These are phyloP conservation scores for Ophiostoma triangulosporum DNA, from an alignment of 2,329 filamentous ascomycete species.

Conservation along the genomic window DNA sequence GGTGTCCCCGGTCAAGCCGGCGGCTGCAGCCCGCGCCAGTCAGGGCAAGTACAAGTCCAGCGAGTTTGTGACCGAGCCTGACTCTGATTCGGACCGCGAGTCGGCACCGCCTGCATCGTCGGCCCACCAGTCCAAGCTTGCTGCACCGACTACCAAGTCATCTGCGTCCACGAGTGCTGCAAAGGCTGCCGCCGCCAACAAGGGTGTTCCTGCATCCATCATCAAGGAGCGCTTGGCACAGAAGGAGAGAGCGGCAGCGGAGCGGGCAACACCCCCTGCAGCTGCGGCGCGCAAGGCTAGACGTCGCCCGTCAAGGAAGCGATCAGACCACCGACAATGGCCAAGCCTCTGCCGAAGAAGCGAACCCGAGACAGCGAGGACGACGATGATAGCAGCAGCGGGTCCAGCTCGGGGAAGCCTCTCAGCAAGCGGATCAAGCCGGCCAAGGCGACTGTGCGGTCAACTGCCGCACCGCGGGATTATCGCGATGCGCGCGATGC, in stretches of 20 bases:
- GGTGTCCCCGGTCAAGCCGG: constrained; percentile 27
- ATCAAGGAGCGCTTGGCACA: constrained; percentile 10
- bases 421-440: constrained; percentile 44
- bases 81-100: constrained; percentile 34
- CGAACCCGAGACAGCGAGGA: constrained; percentile 38
- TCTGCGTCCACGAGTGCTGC: background rate
- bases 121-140: constrained; percentile 13
- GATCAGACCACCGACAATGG: background rate
- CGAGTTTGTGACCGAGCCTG: constrained; percentile 42
- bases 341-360: constrained; percentile 29
- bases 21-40: constrained; percentile 22
- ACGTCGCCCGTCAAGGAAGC: constrained; percentile 10
- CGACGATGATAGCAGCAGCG: constrained; percentile 42
- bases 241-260: constrained; percentile 3
- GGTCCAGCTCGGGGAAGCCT: constrained; percentile 45
- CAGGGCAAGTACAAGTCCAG: constrained; percentile 36
- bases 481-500: background rate
- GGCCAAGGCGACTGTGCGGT: constrained; percentile 13
- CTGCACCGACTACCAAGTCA: constrained; percentile 1
- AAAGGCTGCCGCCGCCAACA: constrained; percentile 10
- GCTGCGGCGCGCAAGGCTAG: constrained; percentile 11
- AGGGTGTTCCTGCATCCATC: background rate
- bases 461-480: background rate
- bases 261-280: background rate
- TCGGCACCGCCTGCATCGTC: constrained; percentile 20